A percentile compares a stretch with the other conserved stretches of the same genome.
These are phyloP conservation scores for Paramarasmius palmivorus DNA, from an alignment of 1,284 basidiomycete genomes.

Conservation along the genomic window DNA sequence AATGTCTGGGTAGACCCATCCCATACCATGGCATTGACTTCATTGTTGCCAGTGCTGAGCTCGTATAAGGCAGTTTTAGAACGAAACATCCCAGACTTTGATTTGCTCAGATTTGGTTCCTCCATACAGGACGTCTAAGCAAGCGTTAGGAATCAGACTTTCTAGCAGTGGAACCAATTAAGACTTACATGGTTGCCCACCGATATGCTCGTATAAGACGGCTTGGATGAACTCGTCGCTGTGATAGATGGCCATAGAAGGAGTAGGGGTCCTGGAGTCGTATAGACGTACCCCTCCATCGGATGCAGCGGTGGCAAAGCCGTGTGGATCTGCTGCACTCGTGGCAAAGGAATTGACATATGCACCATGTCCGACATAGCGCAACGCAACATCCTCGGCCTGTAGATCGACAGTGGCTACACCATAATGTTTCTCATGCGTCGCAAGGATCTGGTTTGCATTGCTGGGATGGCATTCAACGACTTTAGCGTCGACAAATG, in stretches of 20 bases:
- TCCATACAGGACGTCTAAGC: constrained; percentile 33
- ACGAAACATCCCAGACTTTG: constrained; percentile 41
- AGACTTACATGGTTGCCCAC: neutral
- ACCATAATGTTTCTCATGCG: neutral
- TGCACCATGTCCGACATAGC: neutral
- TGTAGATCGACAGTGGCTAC: neutral
- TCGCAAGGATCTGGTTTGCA: neutral
- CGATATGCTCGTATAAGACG: neutral
- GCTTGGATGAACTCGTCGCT: neutral
- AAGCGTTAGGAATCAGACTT: neutral
- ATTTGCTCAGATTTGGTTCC: constrained; percentile 27
- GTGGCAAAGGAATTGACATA: neutral
- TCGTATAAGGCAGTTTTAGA: constrained; percentile 35
- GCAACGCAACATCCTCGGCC: neutral
- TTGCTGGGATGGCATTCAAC: neutral
- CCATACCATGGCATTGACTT: constrained; percentile 34
- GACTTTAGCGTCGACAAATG: neutral
- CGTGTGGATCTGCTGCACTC: neutral
- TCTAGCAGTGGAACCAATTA: neutral
- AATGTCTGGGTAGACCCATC: constrained; percentile 29
- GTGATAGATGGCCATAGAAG: neutral
- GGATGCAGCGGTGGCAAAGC: neutral
- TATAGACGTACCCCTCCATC: neutral
- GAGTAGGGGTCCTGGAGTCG: neutral
- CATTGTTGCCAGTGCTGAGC: constrained; percentile 42